Conservation (phyloP, 1,284 basidiomycete species). For the Boletus smithii region DNA sequence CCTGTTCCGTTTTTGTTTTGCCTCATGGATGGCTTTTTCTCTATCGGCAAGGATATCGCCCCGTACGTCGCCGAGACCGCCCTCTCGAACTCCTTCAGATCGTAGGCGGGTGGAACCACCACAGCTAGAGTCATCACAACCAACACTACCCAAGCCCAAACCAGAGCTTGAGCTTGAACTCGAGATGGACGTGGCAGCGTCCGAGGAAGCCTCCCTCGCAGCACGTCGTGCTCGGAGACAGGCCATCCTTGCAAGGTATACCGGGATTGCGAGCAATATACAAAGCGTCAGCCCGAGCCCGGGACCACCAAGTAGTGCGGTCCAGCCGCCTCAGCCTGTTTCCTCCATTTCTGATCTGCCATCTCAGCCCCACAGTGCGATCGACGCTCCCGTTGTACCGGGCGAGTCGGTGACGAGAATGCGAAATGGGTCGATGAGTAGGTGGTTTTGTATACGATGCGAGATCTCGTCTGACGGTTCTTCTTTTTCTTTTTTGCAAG, state of each 20-base stretch:
- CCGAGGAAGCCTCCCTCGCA: constrained; percentile 71
- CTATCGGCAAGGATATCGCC: constrained; percentile 56
- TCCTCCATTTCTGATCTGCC: constrained; percentile 58
- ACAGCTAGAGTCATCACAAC: constrained; percentile 29
- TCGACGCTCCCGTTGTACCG: constrained; percentile 33
- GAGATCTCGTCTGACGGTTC: constrained; percentile 3
- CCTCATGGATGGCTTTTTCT: not conserved
- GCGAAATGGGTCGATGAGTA: constrained; percentile 30
- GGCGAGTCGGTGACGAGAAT: constrained; percentile 10
- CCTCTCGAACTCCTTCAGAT: constrained; percentile 27
- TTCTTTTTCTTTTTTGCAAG: constrained; percentile 24
- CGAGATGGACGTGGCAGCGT: constrained; percentile 54
- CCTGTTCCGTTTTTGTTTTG: constrained; percentile 6
- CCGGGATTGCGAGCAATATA: constrained; percentile 44
- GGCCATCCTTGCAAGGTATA: constrained; percentile 84
- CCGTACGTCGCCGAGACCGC: constrained; percentile 37
- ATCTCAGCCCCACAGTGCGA: constrained; percentile 51
- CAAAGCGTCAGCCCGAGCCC: constrained; percentile 50
- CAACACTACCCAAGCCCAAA: constrained; percentile 30
- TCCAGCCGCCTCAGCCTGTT: constrained; percentile 59
- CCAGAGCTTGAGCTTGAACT: constrained; percentile 52
- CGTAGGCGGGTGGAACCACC: constrained; percentile 17
- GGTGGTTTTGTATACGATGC: constrained; percentile 14
- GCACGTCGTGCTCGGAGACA: constrained; percentile 78
- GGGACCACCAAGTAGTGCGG: constrained; percentile 67